Conservation (phyloP, 345 rosid genomes). For the Hirschfeldia incana region DNA sequence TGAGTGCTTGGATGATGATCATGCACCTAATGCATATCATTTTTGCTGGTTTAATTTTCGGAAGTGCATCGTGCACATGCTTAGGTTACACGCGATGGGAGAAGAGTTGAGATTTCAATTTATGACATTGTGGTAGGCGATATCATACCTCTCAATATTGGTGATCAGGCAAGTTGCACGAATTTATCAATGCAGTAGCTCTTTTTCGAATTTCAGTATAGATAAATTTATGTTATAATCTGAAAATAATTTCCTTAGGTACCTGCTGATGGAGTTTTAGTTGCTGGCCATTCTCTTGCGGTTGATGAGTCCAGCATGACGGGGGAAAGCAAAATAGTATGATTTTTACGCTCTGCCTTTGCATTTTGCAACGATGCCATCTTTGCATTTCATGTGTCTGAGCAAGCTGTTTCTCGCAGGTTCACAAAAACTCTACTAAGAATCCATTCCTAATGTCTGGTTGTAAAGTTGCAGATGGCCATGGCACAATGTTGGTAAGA, state of each 20-base stretch:
- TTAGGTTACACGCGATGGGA: slow-evolving; percentile 85
- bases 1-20: slow-evolving; percentile 31
- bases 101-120: slow-evolving; percentile 78
- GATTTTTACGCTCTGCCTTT: slow-evolving; percentile 12
- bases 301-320: slow-evolving; percentile 99
- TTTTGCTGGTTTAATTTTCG: slow-evolving; percentile 9
- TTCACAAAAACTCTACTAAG: slow-evolving; percentile 66
- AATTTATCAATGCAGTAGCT: not conserved
- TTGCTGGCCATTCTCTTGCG: slow-evolving; percentile 81
- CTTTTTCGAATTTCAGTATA: not conserved
- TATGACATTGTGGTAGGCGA: slow-evolving; percentile 97
- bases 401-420: slow-evolving; percentile 48
- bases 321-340: slow-evolving; percentile 96
- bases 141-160: slow-evolving; percentile 88
- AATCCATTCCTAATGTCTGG: slow-evolving; percentile 97
- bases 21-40: slow-evolving; percentile 10
- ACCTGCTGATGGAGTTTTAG: slow-evolving; percentile 92
- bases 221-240: slow-evolving; percentile 1
- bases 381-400: slow-evolving; percentile 16
- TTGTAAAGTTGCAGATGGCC: slow-evolving; percentile 98
- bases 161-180: slow-evolving; percentile 74
- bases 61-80: slow-evolving; percentile 14
- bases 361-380: not conserved
- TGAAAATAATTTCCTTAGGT: slow-evolving; percentile 50
- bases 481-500: slow-evolving; percentile 87